Percentiles rank a stretch among this genome's conserved stretches.
Evolutionary conservation across 495 filamentous ascomycete species (phyloP).

Genomic region (Hyaloscypha bicolor): DNA sequence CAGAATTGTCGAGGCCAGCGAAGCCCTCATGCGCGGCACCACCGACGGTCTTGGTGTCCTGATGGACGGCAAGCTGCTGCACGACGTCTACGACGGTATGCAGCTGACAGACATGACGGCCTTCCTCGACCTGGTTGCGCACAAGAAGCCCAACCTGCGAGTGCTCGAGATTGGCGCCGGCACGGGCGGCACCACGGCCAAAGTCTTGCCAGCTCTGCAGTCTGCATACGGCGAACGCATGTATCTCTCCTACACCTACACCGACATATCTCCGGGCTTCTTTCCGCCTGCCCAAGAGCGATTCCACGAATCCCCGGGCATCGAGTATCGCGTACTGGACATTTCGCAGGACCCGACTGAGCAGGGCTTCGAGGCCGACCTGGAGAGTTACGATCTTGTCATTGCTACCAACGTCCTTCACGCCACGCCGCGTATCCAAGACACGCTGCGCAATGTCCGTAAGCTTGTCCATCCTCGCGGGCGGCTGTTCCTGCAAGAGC

Average conservation of each 20-base stretch:
- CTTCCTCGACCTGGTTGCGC: not conserved
- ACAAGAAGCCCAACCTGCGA: conserved; percentile 34
- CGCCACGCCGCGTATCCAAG: conserved; percentile 29
- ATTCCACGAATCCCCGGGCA: conserved; percentile 34
- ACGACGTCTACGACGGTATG: too few relatives aligned
- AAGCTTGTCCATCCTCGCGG: conserved; percentile 9
- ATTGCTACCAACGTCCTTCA: conserved; percentile 44
- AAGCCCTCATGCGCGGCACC: too few relatives aligned
- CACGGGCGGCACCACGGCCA: conserved; percentile 32
- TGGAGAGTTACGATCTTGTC: conserved; percentile 48
- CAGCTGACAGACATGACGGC: too few relatives aligned
- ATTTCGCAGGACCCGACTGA: conserved; percentile 36
- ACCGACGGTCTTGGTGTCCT: too few relatives aligned
- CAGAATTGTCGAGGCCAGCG: too few relatives aligned
- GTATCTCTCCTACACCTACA: conserved; percentile 38
- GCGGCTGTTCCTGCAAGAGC: conserved; percentile 5
- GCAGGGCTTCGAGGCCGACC: conserved; percentile 40
- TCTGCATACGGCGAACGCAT: not conserved
- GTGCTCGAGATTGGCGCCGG: conserved; percentile 46
- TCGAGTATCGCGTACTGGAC: conserved; percentile 43
- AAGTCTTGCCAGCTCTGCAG: conserved; percentile 10
- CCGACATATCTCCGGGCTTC: conserved; percentile 48
- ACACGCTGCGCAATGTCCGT: conserved; percentile 19
- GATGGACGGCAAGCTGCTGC: too few relatives aligned
- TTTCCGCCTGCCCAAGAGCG: conserved; percentile 38